phyloP scores from a whole-genome alignment of 176 grass and related monocot species.

The Ananas comosus region DNA sequence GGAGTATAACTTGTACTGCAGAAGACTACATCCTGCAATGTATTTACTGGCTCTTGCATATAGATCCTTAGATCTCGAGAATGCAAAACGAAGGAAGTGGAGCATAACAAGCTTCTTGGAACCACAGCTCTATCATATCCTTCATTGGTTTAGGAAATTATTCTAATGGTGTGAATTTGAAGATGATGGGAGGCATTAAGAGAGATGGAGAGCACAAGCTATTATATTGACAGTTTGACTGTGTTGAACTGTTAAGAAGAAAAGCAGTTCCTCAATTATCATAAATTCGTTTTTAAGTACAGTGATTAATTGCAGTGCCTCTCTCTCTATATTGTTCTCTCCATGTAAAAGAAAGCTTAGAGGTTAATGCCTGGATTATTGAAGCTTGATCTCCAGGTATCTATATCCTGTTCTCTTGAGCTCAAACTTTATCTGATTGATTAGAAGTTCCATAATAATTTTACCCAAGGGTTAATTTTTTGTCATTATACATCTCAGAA shows the following conservation, averaged over 20 bases:
- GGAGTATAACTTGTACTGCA: slow-evolving; percentile 23
- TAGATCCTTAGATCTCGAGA: slow-evolving; percentile 86
- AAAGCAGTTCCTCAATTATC: neutral
- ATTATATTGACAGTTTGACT: no score
- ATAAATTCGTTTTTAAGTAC: neutral
- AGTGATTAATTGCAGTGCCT: neutral
- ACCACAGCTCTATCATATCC: slow-evolving; percentile 41
- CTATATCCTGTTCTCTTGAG: no score
- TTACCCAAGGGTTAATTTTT: no score
- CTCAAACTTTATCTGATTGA: no score
- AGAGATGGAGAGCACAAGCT: neutral
- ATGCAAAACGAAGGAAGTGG: slow-evolving; percentile 55
- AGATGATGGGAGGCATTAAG: neutral
- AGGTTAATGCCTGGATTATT: no score
- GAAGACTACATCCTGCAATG: slow-evolving; percentile 94
- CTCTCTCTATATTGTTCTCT: neutral
- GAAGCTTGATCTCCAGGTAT: no score
- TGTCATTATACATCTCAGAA: no score
- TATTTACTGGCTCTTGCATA: slow-evolving; percentile 80
- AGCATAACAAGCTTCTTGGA: slow-evolving; percentile 33
- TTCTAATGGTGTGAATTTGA: slow-evolving; percentile 7
- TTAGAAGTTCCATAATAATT: no score
- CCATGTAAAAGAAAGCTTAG: neutral
- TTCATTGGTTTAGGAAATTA: slow-evolving; percentile 30
- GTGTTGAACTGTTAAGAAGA: neutral